Conservation (phyloP, 495 filamentous ascomycete genomes). For the Daldinia caldariorum region DNA sequence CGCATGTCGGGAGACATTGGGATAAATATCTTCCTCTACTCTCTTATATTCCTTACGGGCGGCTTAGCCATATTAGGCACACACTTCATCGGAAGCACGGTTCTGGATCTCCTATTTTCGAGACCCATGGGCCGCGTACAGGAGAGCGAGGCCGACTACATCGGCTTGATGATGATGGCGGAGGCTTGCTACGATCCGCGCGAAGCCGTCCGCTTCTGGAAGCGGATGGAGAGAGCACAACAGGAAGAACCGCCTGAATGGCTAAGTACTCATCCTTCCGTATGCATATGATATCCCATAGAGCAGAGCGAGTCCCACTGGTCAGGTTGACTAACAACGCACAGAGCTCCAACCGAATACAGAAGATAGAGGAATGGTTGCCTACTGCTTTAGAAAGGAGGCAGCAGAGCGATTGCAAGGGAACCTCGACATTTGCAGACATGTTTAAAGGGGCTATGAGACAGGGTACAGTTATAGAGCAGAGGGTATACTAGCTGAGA, state of each 20-base stretch:
- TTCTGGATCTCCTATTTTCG: slow-evolving; percentile 71
- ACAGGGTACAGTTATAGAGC: slow-evolving; percentile 34
- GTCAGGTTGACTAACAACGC: slow-evolving; percentile 32
- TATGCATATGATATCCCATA: slow-evolving; percentile 50
- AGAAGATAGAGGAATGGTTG: slow-evolving; percentile 75
- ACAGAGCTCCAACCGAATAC: slow-evolving; percentile 72
- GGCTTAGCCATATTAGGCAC: slow-evolving; percentile 56
- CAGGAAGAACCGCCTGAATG: slow-evolving; percentile 73
- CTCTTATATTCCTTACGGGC: slow-evolving; percentile 60
- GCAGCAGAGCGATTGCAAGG: slow-evolving; percentile 61
- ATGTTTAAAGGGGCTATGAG: slow-evolving; percentile 51
- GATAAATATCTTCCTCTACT: slow-evolving; percentile 63
- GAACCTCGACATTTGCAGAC: slow-evolving; percentile 51
- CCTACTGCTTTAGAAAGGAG: slow-evolving; percentile 66
- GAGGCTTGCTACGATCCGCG: slow-evolving; percentile 74
- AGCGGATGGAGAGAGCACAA: slow-evolving; percentile 73
- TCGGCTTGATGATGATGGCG: slow-evolving; percentile 78
- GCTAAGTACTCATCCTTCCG: slow-evolving; percentile 86
- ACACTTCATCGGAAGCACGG: slow-evolving; percentile 53
- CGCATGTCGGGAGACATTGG: slow-evolving; percentile 72
- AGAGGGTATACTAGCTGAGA: neutral
- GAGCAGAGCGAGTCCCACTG: neutral
- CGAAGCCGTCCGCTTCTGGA: slow-evolving; percentile 79
- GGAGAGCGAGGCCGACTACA: slow-evolving; percentile 81
- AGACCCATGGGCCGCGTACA: slow-evolving; percentile 75